Evolutionary conservation across 2,329 filamentous ascomycete genomes (phyloP).

Genomic region (Exophiala mesophila): DNA sequence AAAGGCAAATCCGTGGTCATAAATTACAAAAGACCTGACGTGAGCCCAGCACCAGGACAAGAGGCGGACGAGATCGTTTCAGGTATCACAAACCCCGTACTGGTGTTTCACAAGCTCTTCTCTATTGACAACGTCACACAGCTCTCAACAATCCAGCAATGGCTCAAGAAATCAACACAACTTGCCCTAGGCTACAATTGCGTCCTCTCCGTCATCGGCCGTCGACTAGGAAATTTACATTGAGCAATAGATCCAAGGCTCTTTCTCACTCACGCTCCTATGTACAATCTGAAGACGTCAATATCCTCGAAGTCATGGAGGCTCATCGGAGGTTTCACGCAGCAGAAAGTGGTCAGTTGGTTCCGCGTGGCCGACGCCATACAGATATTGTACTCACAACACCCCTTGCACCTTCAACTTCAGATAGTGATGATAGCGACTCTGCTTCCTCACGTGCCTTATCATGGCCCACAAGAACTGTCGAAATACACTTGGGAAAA

Average conservation of each 20-base stretch:
- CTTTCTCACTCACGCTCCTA: constrained; percentile 5
- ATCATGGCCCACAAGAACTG: constrained; percentile 20
- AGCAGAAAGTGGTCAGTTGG: constrained; percentile 25
- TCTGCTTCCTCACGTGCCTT: constrained; percentile 12
- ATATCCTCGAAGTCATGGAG: constrained; percentile 25
- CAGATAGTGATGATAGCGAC: constrained; percentile 18
- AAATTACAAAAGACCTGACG: constrained; percentile 17
- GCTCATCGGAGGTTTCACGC: constrained; percentile 24
- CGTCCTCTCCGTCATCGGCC: neutral
- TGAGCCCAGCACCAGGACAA: no score
- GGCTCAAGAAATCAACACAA: neutral
- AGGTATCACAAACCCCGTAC: constrained; percentile 8
- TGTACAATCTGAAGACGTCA: constrained; percentile 11
- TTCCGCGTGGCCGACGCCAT: constrained; percentile 14
- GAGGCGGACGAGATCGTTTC: constrained; percentile 5
- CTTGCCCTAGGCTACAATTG: neutral
- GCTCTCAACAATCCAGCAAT: neutral
- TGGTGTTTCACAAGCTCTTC: constrained; percentile 1
- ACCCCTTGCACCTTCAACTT: constrained; percentile 14
- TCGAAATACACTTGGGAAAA: constrained; percentile 16
- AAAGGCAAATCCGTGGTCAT: constrained; percentile 16
- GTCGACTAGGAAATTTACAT: constrained; percentile 15
- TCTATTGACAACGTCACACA: constrained; percentile 13
- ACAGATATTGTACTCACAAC: constrained; percentile 9
- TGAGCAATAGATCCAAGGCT: constrained; percentile 11